Base-by-base conservation (phyloP, 805 yeast genomes). In the Kodamaea lidongshanica region DNA sequence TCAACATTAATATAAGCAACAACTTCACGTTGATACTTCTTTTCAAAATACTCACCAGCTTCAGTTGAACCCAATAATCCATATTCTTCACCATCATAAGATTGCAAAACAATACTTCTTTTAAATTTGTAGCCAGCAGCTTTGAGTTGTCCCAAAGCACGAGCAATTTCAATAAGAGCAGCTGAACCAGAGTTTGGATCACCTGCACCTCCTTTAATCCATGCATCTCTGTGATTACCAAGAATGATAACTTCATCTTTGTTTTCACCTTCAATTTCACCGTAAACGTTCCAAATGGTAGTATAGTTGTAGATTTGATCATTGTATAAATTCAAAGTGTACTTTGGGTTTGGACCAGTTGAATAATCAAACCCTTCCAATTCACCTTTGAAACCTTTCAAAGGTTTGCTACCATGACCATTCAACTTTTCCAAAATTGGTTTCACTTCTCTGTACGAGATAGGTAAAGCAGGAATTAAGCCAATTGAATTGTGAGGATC, bases 11-110 rank as follows among this genome's bases (percentile, higher is more conserved):
- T 48, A 44, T 72, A 73, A 1, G 70, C 70, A 13, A 73, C 65
- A 4, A 68, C 68, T 12, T 67, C 62, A 25, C 52, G 54, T 30
- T 56, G 54, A 37, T 71, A 54, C 6, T 42, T 37, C 18, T 52
- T 54, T 11, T 68, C 55, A 30, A 64, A 62, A 39, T 55, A 64
- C 50, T 73, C 78, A 23, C 74, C 79, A 40, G 46, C 68, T 44
- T 72, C 79, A 3, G 78, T 72, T 1, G 77, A 70, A 5, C 79
- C 79, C 27, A 73, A 41, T 37, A 64, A 55, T 1, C 77, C 77
- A 40, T 68, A 68, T 43, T 65, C 70, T 40, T 65, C 70, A 24
- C 67, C 70, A 39, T 65, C 70, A 43, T 49, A 65, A 39, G 61
- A 52, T 27, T 50, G 56, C 37, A 65, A 52, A 15, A 62, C 41